A percentile compares a stretch with the other conserved stretches of the same genome.
phyloP scores from a whole-genome alignment of 345 rosid species.

The Excoecaria cochinchinensis region DNA sequence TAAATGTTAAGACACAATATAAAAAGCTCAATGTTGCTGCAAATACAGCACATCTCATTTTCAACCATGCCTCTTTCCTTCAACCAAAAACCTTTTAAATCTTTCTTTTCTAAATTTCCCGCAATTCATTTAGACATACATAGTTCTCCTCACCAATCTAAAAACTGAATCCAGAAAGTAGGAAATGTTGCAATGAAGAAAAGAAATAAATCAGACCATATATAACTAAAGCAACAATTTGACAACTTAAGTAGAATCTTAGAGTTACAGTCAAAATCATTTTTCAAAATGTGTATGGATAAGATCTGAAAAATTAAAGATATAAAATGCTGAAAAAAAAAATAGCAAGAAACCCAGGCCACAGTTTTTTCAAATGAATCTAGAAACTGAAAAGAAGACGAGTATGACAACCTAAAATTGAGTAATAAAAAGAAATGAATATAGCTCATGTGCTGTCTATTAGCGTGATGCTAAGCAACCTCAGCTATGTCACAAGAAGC shows the following conservation, averaged over 20 bases:
- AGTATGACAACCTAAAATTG: not conserved
- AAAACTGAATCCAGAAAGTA: not conserved
- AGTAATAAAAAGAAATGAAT: not conserved
- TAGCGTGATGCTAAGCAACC: not conserved
- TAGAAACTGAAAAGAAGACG: not conserved
- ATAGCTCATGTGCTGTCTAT: not conserved
- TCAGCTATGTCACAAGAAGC: not conserved
- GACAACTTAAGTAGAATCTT: not conserved
- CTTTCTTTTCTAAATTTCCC: not conserved
- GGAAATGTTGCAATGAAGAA: not conserved
- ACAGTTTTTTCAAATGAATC: conserved; percentile 1
- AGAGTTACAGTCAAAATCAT: not conserved
- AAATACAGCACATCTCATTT: not conserved
- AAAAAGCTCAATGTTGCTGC: not conserved
- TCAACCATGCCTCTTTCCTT: not conserved
- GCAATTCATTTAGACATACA: not conserved
- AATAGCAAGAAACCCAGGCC: not conserved
- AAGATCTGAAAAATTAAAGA: not conserved
- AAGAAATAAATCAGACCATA: not conserved
- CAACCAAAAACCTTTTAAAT: not conserved
- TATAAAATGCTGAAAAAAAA: not conserved
- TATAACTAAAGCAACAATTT: not conserved
- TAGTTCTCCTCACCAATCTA: not conserved
- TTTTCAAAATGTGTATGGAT: not conserved
- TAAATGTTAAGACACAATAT: not conserved